A percentile compares a stretch with the other conserved stretches of the same genome.
These are phyloP conservation scores for Posidonia oceanica DNA, from an alignment of 116 monocot species.

Conservation along the genomic window DNA sequence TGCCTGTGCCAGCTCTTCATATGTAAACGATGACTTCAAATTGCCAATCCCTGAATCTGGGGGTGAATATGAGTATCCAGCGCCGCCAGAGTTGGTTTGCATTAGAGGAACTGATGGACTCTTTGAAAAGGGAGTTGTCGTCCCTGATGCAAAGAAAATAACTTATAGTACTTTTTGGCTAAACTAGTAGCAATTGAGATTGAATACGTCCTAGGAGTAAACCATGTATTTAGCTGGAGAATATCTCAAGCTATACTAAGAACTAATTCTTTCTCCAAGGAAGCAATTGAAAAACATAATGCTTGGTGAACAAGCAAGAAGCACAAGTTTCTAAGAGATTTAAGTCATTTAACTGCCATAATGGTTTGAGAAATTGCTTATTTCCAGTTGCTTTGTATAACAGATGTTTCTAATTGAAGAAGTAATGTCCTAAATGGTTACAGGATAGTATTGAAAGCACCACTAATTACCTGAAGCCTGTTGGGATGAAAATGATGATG, in stretches of 20 bases:
- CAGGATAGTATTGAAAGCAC: not conserved
- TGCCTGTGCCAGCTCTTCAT: constrained; percentile 53
- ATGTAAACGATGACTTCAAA: constrained; percentile 60
- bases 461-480: constrained; percentile 40
- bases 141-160: not conserved
- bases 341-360: too few relatives aligned
- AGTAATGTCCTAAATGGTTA: not conserved
- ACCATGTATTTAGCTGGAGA: too few relatives aligned
- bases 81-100: constrained; percentile 22
- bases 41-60: constrained; percentile 41
- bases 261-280: too few relatives aligned
- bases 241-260: too few relatives aligned
- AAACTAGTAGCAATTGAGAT: not conserved
- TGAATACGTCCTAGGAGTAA: not conserved
- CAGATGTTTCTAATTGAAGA: too few relatives aligned
- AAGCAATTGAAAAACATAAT: too few relatives aligned
- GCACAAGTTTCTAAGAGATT: too few relatives aligned
- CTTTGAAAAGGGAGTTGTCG: constrained; percentile 24
- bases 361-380: not conserved
- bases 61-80: constrained; percentile 16
- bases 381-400: not conserved
- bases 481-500: constrained; percentile 39
- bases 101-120: constrained; percentile 40
- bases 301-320: too few relatives aligned
- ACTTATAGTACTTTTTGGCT: too few relatives aligned